Conservation (phyloP, 352 stramenopile genomes). For the Pythium rishiriense region DNA sequence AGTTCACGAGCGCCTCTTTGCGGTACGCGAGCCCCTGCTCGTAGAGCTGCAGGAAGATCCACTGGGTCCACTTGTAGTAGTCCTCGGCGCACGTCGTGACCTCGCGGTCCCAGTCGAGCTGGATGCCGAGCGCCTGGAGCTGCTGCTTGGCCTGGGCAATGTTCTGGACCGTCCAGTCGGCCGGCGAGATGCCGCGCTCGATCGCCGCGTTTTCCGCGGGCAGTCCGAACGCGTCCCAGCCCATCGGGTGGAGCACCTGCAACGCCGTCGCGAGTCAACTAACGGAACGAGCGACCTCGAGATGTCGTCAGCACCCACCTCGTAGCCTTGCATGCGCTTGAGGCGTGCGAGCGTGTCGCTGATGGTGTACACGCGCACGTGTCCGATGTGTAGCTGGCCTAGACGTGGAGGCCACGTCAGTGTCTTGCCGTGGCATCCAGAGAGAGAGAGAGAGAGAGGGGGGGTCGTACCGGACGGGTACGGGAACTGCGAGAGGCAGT, state of each 20-base stretch:
- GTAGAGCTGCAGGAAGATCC: conserved; percentile 98
- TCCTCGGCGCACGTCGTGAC: conserved; percentile 95
- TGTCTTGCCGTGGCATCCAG: no score
- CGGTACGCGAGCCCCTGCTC: conserved; percentile 95
- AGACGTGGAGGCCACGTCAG: not conserved
- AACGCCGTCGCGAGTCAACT: no score
- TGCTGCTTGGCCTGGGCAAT: conserved; percentile 97
- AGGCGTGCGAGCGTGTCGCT: conserved; percentile 98
- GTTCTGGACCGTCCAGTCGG: conserved; percentile 95
- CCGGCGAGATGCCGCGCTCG: conserved; percentile 95
- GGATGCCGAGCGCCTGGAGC: conserved; percentile 96
- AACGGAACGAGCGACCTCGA: not conserved
- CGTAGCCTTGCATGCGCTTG: conserved; percentile 96
- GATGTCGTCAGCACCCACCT: conserved; percentile 46
- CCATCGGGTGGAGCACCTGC: conserved; percentile 97
- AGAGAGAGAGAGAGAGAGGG: not conserved
- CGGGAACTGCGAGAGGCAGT: conserved; percentile 98
- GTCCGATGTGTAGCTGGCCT: conserved; percentile 97
- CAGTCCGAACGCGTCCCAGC: conserved; percentile 99
- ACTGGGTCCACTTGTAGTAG: conserved; percentile 99
- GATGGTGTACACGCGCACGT: conserved; percentile 99
- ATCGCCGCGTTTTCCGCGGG: conserved; percentile 99
- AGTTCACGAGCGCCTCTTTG: conserved; percentile 98
- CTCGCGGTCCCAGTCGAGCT: conserved; percentile 98
- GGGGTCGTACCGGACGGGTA: conserved; percentile 92